Base-by-base conservation (phyloP, 73 alveolate genomes). In the Paramecium caudatum region DNA sequence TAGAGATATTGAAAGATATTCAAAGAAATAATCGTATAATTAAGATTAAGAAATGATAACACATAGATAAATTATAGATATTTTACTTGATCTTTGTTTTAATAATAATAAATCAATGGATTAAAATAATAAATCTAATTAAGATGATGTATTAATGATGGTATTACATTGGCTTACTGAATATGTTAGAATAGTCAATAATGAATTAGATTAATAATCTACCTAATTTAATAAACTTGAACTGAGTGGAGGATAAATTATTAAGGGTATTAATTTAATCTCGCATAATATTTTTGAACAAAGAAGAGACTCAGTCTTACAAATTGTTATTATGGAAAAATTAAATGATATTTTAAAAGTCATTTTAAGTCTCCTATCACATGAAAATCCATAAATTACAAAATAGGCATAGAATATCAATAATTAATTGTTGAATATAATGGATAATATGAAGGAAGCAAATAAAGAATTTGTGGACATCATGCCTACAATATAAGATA, bases 401-500 rank as follows among this genome's bases (percentile, higher is more conserved):
- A 16, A 74, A 21, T 41, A 9, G 19, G 65, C 88, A 27, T 41
- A 74, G 15, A 7, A 15, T 13, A 43, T 74, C 0, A 74, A 74
- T 74, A 37, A 74, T 12, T 41, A 10, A 12, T 16, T 74, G 32
- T 39, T 74, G 13, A 1, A 19, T 16, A 74, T 74, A 0, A 74
- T 74, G 88, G 88, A 45, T 21, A 41, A 74, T 21, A 37, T 74
- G 88, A 74, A 74, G 32, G 62, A 45, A 0, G 16, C 88, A 6
- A 47, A 47, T 43, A 74, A 74, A 45, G 88, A 74, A 74, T 74
- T 74, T 74, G 68, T 74, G 7, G 88, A 74, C 30, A 74, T 74
- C 1, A 74, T 74, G 88, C 88, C 88, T 10, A 74, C 88, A 1
- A 74, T 74, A 2, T 74, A 74, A 45, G 69, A 74, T 41, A 74